A percentile compares a stretch with the other conserved stretches of the same genome.
Evolutionary conservation across 2,329 filamentous ascomycete genomes (phyloP).

Genomic region (Pseudocercospora vitis): DNA sequence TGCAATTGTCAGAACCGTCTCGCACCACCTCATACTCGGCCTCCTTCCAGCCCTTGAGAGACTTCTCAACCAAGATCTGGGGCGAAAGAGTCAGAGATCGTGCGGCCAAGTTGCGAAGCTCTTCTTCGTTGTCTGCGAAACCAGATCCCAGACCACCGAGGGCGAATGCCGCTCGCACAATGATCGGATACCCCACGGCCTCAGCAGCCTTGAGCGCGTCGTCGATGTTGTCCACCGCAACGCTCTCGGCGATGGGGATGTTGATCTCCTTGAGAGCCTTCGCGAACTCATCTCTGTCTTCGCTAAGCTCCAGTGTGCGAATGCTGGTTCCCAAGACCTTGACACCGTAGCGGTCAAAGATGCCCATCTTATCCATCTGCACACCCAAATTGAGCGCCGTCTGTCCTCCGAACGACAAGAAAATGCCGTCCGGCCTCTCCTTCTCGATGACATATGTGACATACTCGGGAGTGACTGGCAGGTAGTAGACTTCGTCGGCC

Average conservation of each 20-base stretch:
- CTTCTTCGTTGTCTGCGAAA: constrained; percentile 90
- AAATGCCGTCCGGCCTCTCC: constrained; percentile 93
- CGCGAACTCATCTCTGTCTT: constrained; percentile 94
- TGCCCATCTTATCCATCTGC: constrained; percentile 92
- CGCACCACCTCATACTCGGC: constrained; percentile 98
- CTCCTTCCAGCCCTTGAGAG: constrained; percentile 99
- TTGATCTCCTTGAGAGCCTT: constrained; percentile 96
- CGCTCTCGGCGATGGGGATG: constrained; percentile 94
- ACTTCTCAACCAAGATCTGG: constrained; percentile 97
- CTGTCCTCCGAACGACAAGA: constrained; percentile 95
- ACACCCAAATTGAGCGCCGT: constrained; percentile 96
- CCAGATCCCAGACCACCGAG: constrained; percentile 94
- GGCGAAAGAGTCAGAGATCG: constrained; percentile 89
- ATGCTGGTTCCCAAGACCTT: constrained; percentile 95
- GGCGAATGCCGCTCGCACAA: constrained; percentile 94
- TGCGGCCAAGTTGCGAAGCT: constrained; percentile 89
- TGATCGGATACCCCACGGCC: constrained; percentile 91
- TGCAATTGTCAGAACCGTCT: constrained; percentile 97
- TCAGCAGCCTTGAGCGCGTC: constrained; percentile 87
- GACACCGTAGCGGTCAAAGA: constrained; percentile 93
- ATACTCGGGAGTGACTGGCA: constrained; percentile 96
- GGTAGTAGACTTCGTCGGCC: constrained; percentile 96
- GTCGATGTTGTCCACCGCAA: constrained; percentile 86
- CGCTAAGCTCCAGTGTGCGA: constrained; percentile 87
- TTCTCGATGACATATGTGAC: constrained; percentile 96